Evolutionary conservation across 202 grass and related monocot species (phyloP).

Genomic region (Schoenoplectus tabernaemontani): DNA sequence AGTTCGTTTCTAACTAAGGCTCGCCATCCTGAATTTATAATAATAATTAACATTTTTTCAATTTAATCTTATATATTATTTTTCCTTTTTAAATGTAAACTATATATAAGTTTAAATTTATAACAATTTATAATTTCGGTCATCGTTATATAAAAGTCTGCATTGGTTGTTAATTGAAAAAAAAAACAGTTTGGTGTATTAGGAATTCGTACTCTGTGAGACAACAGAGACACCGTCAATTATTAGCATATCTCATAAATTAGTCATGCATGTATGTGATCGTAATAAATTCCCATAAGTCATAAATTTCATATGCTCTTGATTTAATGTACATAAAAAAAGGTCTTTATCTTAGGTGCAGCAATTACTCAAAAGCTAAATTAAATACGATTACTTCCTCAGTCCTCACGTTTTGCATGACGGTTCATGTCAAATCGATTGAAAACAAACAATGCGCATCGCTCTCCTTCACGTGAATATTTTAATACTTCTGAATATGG

Average conservation of each 20-base stretch:
- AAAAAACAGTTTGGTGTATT: no score
- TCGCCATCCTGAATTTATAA: not conserved
- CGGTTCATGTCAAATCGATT: not conserved
- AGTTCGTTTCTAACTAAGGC: not conserved
- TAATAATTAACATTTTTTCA: not conserved
- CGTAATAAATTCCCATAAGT: not conserved
- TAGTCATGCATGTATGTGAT: not conserved
- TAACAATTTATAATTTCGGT: not conserved
- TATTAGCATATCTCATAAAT: not conserved
- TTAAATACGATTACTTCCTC: not conserved
- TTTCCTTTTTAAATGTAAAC: not conserved
- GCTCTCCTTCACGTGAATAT: conserved; percentile 3
- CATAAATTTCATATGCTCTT: not conserved
- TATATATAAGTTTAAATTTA: not conserved
- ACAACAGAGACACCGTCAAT: not conserved
- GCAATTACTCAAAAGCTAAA: not conserved
- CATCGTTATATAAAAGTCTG: not conserved
- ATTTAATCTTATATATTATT: not conserved
- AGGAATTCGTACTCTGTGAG: not conserved
- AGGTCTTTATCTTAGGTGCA: not conserved
- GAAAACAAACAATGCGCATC: not conserved
- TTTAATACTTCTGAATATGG: not conserved
- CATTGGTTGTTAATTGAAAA: not conserved
- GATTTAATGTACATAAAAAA: not conserved
- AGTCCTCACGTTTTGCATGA: not conserved